Percentiles rank a stretch among this genome's conserved stretches.
phyloP scores from a whole-genome alignment of 805 yeast species.

The Metschnikowia peoriensis region DNA sequence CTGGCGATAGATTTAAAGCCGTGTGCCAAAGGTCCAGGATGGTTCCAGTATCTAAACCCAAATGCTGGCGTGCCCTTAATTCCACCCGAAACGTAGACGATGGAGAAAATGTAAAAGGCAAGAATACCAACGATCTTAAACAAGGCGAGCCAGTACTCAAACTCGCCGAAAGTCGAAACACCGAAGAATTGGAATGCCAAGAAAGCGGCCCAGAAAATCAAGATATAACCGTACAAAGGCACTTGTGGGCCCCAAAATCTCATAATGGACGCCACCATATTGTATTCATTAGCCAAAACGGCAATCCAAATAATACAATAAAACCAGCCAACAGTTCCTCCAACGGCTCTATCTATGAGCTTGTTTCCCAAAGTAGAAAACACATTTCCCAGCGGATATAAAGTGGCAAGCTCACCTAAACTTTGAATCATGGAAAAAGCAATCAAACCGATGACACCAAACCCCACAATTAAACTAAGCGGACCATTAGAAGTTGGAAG shows the following conservation, averaged over 20 bases:
- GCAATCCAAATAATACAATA: constrained; percentile 58
- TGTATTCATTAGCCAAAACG: constrained; percentile 54
- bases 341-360: constrained; percentile 54
- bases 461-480: constrained; percentile 51
- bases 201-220: constrained; percentile 53
- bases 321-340: constrained; percentile 53
- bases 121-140: constrained; percentile 46
- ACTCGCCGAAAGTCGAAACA: constrained; percentile 55
- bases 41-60: constrained; percentile 44
- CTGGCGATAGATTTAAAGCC: constrained; percentile 57
- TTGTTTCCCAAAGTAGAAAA: constrained; percentile 52
- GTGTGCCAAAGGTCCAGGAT: constrained; percentile 41
- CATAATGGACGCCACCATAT: constrained; percentile 50
- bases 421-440: constrained; percentile 55
- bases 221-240: constrained; percentile 54
- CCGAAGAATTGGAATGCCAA: constrained; percentile 50
- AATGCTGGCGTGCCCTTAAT: constrained; percentile 35
- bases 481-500: constrained; percentile 50
- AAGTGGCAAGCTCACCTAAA: constrained; percentile 55
- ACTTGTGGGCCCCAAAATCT: constrained; percentile 50
- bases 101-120: constrained; percentile 52
- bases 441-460: constrained; percentile 50
- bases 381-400: constrained; percentile 50
- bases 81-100: constrained; percentile 46
- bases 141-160: constrained; percentile 53